Evolutionary conservation across 208 protist species (phyloP), one percentile per base, ranked within the genome.

Genomic region (Balamuthia mandrillaris): DNA sequence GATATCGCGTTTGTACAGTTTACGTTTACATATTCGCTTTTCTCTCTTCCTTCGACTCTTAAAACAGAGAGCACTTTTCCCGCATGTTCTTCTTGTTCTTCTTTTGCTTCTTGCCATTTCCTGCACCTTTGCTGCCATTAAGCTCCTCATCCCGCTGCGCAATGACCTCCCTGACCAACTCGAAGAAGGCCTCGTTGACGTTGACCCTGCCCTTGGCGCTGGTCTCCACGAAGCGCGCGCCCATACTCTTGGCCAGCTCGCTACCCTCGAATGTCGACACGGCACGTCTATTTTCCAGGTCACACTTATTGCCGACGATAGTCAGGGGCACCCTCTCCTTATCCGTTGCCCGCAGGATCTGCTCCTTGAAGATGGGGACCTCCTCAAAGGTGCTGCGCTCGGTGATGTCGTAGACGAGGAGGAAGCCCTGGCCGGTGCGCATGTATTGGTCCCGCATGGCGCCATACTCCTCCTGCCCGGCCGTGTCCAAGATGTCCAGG

Each of bases 381-480:
- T 89, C 86, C 10, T 89, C 86, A 60, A 89, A 89, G 14, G 65
- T 63, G 6, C 10, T 29, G 31, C 78, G 52, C 24, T 47, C 47
- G 54, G 47, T 85, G 49, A 90, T 85, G 24, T 72, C 47, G 77
- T 90, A 90, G 10, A 90, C 3, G 12, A 88, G 52, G 27, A 90
- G 27, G 78, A 90, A 90, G 24, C 91, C 91, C 27, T 93, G 87
- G 10, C 88, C 90, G 27, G 18, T 79, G 45, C 82, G 72, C n/a
- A 92, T 92, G 37, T 92, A 93, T 65, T 84, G 75, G 41, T 84
- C 85, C n/a, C 87, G 66, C 0, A 93, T n/a, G 24, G 85, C 78
- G 27, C 37, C 75, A 44, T 90, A 93, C 37, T 93, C 91, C 27
- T 90, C 87, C 61, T 88, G 83, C 6, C 87, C 87, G 5, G 87